phyloP scores from a whole-genome alignment of 2,329 filamentous ascomycete species.

The Triangularia setosa region DNA sequence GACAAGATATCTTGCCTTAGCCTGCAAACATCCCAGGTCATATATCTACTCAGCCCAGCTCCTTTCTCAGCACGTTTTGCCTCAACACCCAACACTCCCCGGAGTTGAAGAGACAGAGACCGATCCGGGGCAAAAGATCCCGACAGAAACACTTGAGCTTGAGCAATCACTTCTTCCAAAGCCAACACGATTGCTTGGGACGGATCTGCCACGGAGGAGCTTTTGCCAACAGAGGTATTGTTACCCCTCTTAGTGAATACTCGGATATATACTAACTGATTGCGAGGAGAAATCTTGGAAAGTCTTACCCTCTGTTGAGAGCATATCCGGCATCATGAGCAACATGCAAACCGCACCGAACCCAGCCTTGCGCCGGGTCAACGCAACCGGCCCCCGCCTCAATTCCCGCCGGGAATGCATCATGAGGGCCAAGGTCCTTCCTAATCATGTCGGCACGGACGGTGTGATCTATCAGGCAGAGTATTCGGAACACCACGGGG shows the following conservation, averaged over 20 bases:
- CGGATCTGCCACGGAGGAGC: background rate
- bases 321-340: background rate
- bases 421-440: background rate
- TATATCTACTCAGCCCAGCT: background rate
- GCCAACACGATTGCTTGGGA: background rate
- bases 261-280: background rate
- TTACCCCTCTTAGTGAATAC: background rate
- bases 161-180: background rate
- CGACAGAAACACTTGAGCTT: background rate
- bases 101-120: background rate
- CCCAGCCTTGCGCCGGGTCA: background rate
- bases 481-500: background rate
- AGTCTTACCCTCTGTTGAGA: background rate
- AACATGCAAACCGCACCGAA: background rate
- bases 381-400: background rate
- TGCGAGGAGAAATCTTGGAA: background rate
- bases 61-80: background rate
- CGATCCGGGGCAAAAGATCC: background rate
- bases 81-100: background rate
- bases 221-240: background rate
- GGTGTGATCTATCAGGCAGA: background rate
- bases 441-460: background rate
- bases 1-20: background rate
- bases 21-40: background rate
- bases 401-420: background rate